Percentiles rank a stretch among this genome's conserved stretches.
Conservation (phyloP, 1,139 yeast genomes). For the Saccharomyces hybrid region DNA sequence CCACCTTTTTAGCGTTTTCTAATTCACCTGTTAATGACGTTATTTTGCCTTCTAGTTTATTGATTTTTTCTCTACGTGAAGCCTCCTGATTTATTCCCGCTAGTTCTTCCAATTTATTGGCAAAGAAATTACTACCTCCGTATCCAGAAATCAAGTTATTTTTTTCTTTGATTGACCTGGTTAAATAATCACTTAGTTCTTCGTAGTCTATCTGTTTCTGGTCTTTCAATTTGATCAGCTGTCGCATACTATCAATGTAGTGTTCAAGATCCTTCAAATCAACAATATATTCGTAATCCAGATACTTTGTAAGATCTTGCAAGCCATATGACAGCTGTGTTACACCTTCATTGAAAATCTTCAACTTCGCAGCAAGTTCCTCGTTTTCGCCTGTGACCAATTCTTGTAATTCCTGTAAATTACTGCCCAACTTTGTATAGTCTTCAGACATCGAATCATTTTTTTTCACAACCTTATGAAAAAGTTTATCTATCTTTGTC, state of each 20-base stretch:
- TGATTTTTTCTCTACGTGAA: conserved; percentile 44
- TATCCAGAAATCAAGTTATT: conserved; percentile 52
- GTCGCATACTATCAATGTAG: conserved; percentile 69
- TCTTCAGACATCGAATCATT: conserved; percentile 69
- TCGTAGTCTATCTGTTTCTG: conserved; percentile 88
- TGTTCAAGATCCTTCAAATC: conserved; percentile 82
- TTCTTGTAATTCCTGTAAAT: conserved; percentile 58
- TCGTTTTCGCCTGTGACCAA: conserved; percentile 38
- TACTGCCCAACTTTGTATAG: conserved; percentile 61
- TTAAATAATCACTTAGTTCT: conserved; percentile 69
- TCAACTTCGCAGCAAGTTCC: conserved; percentile 43
- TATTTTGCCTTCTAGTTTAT: conserved; percentile 50
- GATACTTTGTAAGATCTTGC: conserved; percentile 46
- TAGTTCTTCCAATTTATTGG: conserved; percentile 49
- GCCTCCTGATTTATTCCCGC: conserved; percentile 54
- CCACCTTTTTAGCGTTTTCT: conserved; percentile 59
- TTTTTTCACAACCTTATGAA: conserved; percentile 62
- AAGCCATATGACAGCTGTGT: conserved; percentile 41
- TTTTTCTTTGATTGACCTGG: conserved; percentile 62
- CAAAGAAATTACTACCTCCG: conserved; percentile 44
- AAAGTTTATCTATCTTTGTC: conserved; percentile 67
- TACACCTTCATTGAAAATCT: conserved; percentile 46
- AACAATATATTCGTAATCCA: conserved; percentile 77
- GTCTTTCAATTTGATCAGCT: conserved; percentile 74
- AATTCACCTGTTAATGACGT: conserved; percentile 51